phyloP scores from a whole-genome alignment of 768 basidiomycete genomes.

The Guyanaporus albipodus region DNA sequence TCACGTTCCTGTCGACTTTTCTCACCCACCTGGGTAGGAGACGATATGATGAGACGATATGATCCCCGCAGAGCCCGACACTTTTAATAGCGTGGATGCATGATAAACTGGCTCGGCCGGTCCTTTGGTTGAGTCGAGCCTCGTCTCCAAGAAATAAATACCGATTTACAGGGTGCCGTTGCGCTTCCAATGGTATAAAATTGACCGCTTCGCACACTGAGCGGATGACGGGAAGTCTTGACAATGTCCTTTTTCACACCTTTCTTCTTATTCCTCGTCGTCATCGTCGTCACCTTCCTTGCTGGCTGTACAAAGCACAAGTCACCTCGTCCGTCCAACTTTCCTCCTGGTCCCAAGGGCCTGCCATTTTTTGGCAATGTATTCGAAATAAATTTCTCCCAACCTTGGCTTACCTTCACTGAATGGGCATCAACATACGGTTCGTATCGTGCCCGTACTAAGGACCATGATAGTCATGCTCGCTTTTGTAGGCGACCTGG shows the following conservation, averaged over 20 bases:
- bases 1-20: not conserved
- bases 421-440: constrained; percentile 28
- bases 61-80: too few relatives aligned
- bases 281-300: constrained; percentile 9
- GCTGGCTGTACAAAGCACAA: constrained; percentile 12
- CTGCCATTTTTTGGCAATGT: constrained; percentile 29
- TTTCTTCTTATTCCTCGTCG: constrained; percentile 4
- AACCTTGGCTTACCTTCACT: constrained; percentile 35
- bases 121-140: not conserved
- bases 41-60: too few relatives aligned
- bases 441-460: constrained; percentile 4
- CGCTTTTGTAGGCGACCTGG: constrained; percentile 26
- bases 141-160: constrained; percentile 8
- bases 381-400: constrained; percentile 21
- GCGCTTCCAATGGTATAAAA: constrained; percentile 15
- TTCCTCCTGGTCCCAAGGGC: constrained; percentile 32
- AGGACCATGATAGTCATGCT: not conserved
- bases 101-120: too few relatives aligned
- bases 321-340: not conserved
- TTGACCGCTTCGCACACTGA: not conserved
- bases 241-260: constrained; percentile 1
- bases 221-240: constrained; percentile 1
- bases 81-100: too few relatives aligned
- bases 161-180: not conserved
- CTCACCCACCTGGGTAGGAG: not conserved